Evolutionary conservation across 148 eudicot species (phyloP).

Genomic region (Fagopyrum homotropicum): DNA sequence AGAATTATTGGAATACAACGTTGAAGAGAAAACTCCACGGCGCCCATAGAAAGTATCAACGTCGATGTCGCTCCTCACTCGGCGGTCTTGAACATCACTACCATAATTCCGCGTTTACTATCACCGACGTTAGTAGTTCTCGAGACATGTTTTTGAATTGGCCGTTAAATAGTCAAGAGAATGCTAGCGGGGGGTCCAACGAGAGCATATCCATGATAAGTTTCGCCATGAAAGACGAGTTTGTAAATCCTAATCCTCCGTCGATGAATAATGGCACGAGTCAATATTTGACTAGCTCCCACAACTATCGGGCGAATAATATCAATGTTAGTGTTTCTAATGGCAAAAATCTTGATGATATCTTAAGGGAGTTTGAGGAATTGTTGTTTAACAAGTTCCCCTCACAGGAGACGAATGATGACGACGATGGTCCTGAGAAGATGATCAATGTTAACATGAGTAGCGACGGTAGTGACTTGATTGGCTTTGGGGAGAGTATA

Average conservation of each 20-base stretch:
- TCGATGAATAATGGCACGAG: background rate
- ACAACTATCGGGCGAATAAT: background rate
- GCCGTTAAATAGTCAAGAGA: background rate
- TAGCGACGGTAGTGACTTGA: no score
- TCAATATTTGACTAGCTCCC: background rate
- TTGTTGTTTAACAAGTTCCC: background rate
- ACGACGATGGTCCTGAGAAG: background rate
- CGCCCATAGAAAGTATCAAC: background rate
- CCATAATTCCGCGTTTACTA: background rate
- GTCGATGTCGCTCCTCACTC: background rate
- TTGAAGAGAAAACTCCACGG: background rate
- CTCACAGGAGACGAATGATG: background rate
- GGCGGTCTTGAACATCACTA: background rate
- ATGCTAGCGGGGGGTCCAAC: background rate
- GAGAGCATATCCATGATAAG: background rate
- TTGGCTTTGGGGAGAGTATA: background rate
- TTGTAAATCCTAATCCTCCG: background rate
- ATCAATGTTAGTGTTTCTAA: background rate
- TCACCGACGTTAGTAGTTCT: background rate
- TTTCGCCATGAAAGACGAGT: background rate
- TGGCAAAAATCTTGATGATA: background rate
- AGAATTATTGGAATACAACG: background rate
- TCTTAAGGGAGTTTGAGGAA: background rate
- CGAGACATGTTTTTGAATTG: background rate
- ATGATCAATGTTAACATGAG: no score